A percentile compares a stretch with the other conserved stretches of the same genome.
phyloP scores from a whole-genome alignment of 352 stramenopile genomes.

The Phytophthora tubulina region DNA sequence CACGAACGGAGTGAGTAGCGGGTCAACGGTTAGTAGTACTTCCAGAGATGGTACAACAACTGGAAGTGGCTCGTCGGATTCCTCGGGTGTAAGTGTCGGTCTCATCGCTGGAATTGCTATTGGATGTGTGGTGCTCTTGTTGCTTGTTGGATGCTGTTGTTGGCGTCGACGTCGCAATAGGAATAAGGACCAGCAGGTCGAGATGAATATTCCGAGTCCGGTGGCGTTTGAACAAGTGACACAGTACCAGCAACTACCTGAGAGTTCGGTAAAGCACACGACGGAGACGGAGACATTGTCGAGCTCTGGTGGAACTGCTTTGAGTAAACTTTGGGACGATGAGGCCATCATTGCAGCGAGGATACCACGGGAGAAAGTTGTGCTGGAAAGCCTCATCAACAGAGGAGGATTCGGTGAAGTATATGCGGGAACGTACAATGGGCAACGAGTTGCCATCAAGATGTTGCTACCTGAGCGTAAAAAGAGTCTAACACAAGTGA shows the following conservation, averaged over 20 bases:
- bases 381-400: slow-evolving; percentile 22
- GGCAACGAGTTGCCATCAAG: slow-evolving; percentile 36
- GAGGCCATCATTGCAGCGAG: slow-evolving; percentile 37
- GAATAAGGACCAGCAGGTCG: slow-evolving; percentile 14
- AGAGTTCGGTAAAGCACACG: slow-evolving; percentile 11
- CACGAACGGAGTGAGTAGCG: slow-evolving; percentile 24
- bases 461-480: slow-evolving; percentile 36
- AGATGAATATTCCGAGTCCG: slow-evolving; percentile 19
- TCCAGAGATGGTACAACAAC: background rate
- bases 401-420: slow-evolving; percentile 37
- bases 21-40: slow-evolving; percentile 2
- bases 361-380: slow-evolving; percentile 33
- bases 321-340: slow-evolving; percentile 37
- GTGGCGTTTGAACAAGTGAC: slow-evolving; percentile 12
- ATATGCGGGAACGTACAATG: slow-evolving; percentile 35
- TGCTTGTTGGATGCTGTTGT: slow-evolving; percentile 19
- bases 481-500: slow-evolving; percentile 37
- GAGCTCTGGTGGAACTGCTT: slow-evolving; percentile 2
- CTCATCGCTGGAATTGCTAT: slow-evolving; percentile 28
- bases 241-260: background rate
- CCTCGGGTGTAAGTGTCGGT: slow-evolving; percentile 24
- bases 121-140: slow-evolving; percentile 18
- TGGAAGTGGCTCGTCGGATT: slow-evolving; percentile 18
- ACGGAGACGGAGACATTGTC: slow-evolving; percentile 24
- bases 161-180: slow-evolving; percentile 18